phyloP scores from a whole-genome alignment of 257 asterid species.

The Leonotis leonurus region DNA sequence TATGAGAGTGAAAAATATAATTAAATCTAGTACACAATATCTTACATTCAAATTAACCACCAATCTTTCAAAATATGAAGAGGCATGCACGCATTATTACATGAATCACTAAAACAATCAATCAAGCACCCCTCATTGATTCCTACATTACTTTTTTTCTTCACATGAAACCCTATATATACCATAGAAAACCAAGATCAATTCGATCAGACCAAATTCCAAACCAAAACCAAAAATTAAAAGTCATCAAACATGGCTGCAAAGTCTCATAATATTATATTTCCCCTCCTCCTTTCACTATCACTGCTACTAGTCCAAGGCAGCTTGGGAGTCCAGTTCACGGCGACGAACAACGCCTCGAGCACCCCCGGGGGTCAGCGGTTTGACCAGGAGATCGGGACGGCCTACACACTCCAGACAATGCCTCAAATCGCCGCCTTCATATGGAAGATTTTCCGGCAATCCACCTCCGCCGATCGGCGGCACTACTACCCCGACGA shows the following conservation, averaged over 20 bases:
- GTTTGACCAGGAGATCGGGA: neutral
- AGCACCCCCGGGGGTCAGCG: neutral
- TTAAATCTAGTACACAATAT: too few species aligned
- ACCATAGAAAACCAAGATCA: neutral
- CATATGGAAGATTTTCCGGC: neutral
- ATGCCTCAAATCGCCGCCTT: neutral
- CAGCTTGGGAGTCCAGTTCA: neutral
- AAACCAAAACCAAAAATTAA: neutral
- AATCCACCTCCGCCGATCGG: neutral
- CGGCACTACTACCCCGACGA: neutral
- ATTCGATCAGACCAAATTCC: neutral
- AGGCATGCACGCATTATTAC: neutral
- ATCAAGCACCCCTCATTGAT: too few species aligned
- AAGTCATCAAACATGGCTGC: neutral
- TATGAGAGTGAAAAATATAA: too few species aligned
- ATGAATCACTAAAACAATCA: too few species aligned
- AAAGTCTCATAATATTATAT: neutral
- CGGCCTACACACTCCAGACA: neutral
- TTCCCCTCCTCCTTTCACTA: neutral
- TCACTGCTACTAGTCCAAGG: neutral
- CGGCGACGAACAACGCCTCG: conserved; percentile 1
- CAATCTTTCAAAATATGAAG: neutral
- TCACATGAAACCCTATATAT: neutral
- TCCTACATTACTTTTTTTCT: neutral
- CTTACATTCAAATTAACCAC: too few species aligned